Evolutionary conservation across 179 eudicot genomes (phyloP).

Genomic region (Camellia oleifera): DNA sequence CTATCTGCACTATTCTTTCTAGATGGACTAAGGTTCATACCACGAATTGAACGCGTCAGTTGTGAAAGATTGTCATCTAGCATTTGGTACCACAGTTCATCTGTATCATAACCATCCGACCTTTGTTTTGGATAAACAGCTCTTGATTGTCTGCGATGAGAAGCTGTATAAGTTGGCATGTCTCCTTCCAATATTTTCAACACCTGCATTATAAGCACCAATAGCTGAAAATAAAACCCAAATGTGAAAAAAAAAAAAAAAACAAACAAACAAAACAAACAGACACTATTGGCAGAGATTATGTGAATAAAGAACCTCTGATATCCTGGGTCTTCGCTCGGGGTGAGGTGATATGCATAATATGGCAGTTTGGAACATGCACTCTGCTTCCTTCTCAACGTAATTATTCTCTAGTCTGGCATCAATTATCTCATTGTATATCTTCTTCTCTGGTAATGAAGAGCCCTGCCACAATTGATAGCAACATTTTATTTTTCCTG

Average conservation of each 20-base stretch:
- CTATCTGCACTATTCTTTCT: not conserved
- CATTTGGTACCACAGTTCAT: not conserved
- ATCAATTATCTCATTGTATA: conserved; percentile 12
- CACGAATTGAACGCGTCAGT: not conserved
- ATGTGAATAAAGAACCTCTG: conserved; percentile 10
- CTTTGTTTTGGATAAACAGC: not conserved
- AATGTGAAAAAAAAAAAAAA: not conserved
- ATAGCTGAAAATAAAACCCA: not conserved
- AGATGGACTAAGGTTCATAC: not conserved
- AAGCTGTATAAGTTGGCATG: not conserved
- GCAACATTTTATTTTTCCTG: too few species aligned
- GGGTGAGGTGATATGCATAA: conserved; percentile 22
- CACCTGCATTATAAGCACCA: conserved; percentile 11
- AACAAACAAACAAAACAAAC: too few species aligned
- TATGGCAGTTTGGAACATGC: conserved; percentile 22
- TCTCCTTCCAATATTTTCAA: conserved; percentile 24
- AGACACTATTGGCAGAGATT: not conserved
- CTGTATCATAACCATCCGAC: not conserved
- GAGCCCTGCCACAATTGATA: conserved; percentile 6
- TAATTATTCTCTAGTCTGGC: conserved; percentile 13
- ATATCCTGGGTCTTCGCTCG: conserved; percentile 22
- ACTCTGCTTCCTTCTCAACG: conserved; percentile 10
- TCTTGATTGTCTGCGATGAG: not conserved
- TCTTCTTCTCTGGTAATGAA: conserved; percentile 2
- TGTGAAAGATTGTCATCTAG: not conserved